Conservation (phyloP, 305 asterid species). For the Striga hermonthica region DNA sequence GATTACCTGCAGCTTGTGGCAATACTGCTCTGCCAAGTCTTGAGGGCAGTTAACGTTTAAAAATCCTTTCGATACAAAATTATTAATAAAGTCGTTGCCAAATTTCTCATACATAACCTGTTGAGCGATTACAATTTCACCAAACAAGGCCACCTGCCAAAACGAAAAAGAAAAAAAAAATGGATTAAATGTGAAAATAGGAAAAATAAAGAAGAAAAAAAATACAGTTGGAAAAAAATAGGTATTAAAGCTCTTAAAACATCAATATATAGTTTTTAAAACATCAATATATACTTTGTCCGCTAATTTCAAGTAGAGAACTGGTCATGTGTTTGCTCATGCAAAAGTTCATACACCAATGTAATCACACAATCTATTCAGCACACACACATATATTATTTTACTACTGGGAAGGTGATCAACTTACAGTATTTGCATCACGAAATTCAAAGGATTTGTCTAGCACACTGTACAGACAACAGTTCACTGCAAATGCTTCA, state of each 20-base stretch:
- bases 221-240: neutral
- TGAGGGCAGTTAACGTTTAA: slow-evolving; percentile 68
- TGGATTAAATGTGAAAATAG: neutral
- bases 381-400: neutral
- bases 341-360: neutral
- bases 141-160: slow-evolving; percentile 65
- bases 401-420: too few relatives aligned
- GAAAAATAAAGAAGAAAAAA: neutral
- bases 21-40: slow-evolving; percentile 79
- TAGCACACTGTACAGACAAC: slow-evolving; percentile 90
- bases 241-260: neutral
- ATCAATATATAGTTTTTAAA: neutral
- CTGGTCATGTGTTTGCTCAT: neutral
- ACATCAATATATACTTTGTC: neutral
- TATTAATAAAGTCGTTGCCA: slow-evolving; percentile 72
- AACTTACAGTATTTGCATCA: slow-evolving; percentile 94
- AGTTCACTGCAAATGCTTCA: slow-evolving; percentile 72
- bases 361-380: slow-evolving; percentile 1
- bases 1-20: slow-evolving; percentile 82
- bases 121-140: slow-evolving; percentile 85
- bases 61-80: slow-evolving; percentile 69
- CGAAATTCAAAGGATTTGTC: slow-evolving; percentile 86
- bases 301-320: neutral
- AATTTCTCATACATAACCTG: slow-evolving; percentile 87
- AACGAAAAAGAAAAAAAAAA: slow-evolving; percentile 20